Base-by-base conservation (phyloP, 495 filamentous ascomycete species). In the Penicillium crystallinum region DNA sequence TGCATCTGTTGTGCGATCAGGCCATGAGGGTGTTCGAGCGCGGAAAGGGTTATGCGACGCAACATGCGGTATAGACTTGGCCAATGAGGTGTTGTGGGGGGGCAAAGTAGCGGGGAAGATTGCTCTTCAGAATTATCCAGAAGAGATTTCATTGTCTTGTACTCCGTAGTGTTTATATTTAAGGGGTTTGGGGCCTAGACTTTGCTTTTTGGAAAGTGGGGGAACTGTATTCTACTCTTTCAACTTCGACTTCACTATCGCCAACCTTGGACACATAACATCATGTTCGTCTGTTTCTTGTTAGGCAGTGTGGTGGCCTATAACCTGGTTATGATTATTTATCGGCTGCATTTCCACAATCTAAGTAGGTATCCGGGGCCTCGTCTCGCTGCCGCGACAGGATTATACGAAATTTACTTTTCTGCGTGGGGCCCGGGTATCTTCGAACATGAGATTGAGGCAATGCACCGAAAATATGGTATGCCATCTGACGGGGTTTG, bases 361-460 rank as follows among this genome's bases (percentile, higher is more conserved):
- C 57, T 77, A 0, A 64, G 62, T 38, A 62, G 50, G 44, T 74
- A 76, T 38, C 78, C 78, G 0, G 78, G 76, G 6, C 73, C 75
- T 0, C 68, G 64, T 21, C 56, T 78, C 10, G 76, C 76, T 0
- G 73, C 72, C 3, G 48, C 67, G 15, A 74, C 72, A 0, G 68
- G 68, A 27, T 52, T 71, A 17, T 76, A 76, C 35, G 79, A 81
- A 48, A 59, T 73, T 19, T 78, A 75, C 52, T 76, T 73, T 40
- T 71, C 78, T 17, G 57, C 70, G n/a, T 64, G 72, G 38, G 54
- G 67, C 5, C 45, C 52, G 7, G 73, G 67, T 0, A 56, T 58
- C 2, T 81, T 79, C 46, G 67, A 68, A 4, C 57, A 61, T 29
- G 53, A 69, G 36, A 76, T 81, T 40, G 44, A 64, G 25, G 29